Conservation (phyloP, 2,329 filamentous ascomycete genomes). For the Diaporthe caulivora region DNA sequence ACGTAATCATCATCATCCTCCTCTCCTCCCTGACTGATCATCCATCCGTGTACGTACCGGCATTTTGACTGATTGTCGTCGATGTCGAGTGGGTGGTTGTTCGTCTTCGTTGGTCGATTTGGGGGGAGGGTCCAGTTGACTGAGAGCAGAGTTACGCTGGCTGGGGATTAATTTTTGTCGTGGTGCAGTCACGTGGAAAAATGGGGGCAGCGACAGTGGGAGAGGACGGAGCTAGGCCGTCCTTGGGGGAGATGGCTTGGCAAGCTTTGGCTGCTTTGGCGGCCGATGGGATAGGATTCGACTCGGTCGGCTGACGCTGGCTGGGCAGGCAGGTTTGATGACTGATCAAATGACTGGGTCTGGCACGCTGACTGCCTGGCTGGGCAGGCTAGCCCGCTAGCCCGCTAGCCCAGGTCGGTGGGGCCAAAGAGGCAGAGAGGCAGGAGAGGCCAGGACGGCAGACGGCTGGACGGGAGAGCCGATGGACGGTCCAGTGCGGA, state of each 20-base stretch:
- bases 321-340: neutral
- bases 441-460: neutral
- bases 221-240: neutral
- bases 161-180: conserved; percentile 16
- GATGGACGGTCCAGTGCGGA: conserved; percentile 5
- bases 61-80: conserved; percentile 54
- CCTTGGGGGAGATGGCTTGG: neutral
- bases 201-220: neutral
- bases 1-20: no score
- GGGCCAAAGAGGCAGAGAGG: no score
- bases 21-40: neutral
- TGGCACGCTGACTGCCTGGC: neutral
- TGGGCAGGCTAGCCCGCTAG: neutral
- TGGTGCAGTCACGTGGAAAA: conserved; percentile 30
- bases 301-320: neutral
- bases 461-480: neutral
- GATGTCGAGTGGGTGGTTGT: conserved; percentile 44
- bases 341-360: neutral
- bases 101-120: conserved; percentile 43
- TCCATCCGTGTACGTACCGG: conserved; percentile 49
- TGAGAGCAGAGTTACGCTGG: conserved; percentile 1
- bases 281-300: no score
- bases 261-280: no score
- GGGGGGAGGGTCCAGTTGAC: conserved; percentile 36
- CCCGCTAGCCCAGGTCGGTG: neutral